Conservation (phyloP, 305 asterid genomes). For the Fraxinus floribunda region DNA sequence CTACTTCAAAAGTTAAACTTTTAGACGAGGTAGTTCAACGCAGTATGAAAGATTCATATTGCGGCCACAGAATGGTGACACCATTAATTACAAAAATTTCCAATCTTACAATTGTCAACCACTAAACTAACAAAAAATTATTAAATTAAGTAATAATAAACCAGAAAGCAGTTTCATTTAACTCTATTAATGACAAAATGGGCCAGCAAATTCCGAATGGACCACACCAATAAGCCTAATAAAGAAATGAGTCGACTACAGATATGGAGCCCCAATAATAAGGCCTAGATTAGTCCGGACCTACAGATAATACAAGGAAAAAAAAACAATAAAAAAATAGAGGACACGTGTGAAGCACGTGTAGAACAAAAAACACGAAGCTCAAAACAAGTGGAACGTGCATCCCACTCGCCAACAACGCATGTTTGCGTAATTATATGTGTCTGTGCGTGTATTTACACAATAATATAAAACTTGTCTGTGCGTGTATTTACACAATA, state of each 20-base stretch:
- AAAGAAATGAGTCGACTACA: background rate
- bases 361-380: background rate
- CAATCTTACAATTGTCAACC: background rate
- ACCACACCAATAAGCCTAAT: background rate
- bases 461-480: background rate
- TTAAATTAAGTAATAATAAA: background rate
- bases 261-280: background rate
- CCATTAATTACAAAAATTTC: background rate
- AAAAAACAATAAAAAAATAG: background rate
- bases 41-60: background rate
- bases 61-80: background rate
- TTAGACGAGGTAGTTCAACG: background rate
- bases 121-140: background rate
- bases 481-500: background rate
- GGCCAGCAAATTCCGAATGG: background rate
- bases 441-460: background rate
- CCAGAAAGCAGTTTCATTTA: background rate
- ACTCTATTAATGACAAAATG: background rate
- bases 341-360: background rate
- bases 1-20: background rate
- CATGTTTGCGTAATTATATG: background rate
- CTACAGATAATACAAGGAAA: background rate
- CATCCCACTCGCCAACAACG: conserved; percentile 8
- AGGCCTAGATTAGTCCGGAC: background rate
- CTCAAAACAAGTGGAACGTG: background rate